Evolutionary conservation across 148 eudicot genomes (phyloP), one percentile per base, ranked within the genome.

Genomic region (Chenopodium berlandieri): DNA sequence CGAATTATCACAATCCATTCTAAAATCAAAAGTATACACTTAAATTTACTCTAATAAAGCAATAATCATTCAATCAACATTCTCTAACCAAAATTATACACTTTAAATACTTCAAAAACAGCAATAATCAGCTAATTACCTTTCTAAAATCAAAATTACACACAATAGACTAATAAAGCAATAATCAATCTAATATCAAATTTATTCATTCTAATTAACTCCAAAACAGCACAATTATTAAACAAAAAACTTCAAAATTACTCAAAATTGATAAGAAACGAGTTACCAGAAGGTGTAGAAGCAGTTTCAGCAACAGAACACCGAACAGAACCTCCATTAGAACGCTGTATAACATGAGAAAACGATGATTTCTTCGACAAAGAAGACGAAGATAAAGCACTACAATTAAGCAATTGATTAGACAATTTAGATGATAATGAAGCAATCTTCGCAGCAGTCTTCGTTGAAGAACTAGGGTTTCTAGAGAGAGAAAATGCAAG

Each of bases 281-380:
- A 56, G 71, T 9, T 83, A 92, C 92, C 90, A 72, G 98, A 58
- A 72, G 89, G 48, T 17, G 88, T 20, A 34, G 89, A 88, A 22
- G 94, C 90, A 4, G 96, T 85, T 46, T 76, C 88, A 75, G 96
- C 90, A 84, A 91, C 92, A 22, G 98, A 90, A 85, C 98, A 94
- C 74, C 72, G 90, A 48, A 91, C 73, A 1, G 84, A 75, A 66
- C 47, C 72, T 27, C 82, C 69, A 80, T 50, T 34, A 47, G 84
- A 84, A 66, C 80, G 85, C 71, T 80, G 75, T 3, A 32, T 73
- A 71, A 62, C 22, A 4, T 25, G 54, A 31, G 34, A 62, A 84
- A 40, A 58, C 60, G 83, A 70, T 2, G 71, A 69, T n/a, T 78
- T 56, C 27, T 71, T 86, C 30, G 85, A 30, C 79, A 22, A 63